These are phyloP conservation scores for Cladosporium sp. DNA, from an alignment of 2,329 filamentous ascomycete species.

Conservation along the genomic window DNA sequence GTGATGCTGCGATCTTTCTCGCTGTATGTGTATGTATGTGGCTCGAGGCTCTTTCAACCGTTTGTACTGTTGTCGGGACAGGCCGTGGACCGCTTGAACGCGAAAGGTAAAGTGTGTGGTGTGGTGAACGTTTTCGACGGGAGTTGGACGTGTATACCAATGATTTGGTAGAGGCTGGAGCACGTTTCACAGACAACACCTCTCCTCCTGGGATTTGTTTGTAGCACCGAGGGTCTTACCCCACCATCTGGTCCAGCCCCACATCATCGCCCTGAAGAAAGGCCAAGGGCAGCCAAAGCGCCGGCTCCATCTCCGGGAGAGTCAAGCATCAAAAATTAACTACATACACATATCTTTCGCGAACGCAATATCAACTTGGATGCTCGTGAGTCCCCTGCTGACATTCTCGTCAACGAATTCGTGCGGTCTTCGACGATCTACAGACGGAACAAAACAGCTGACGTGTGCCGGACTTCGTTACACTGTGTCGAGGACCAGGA, in stretches of 20 bases:
- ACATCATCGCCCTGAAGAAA: neutral
- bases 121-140: neutral
- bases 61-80: neutral
- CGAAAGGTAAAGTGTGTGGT: neutral
- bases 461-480: no score
- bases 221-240: neutral
- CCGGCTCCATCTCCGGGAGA: no score
- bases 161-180: no score
- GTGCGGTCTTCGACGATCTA: no score
- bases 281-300: no score
- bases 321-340: no score
- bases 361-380: no score
- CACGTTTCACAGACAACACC: conserved; percentile 6
- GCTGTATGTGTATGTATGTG: neutral
- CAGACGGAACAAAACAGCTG: no score
- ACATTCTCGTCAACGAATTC: no score
- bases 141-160: neutral
- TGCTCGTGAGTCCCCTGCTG: no score
- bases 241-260: conserved; percentile 3
- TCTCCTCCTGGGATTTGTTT: conserved; percentile 5
- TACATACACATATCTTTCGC: no score
- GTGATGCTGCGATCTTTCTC: neutral
- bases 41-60: neutral
- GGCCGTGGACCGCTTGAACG: neutral
- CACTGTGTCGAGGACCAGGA: no score